Base-by-base conservation (phyloP, 306 rosid species). In the Hylodesmum podocarpum region DNA sequence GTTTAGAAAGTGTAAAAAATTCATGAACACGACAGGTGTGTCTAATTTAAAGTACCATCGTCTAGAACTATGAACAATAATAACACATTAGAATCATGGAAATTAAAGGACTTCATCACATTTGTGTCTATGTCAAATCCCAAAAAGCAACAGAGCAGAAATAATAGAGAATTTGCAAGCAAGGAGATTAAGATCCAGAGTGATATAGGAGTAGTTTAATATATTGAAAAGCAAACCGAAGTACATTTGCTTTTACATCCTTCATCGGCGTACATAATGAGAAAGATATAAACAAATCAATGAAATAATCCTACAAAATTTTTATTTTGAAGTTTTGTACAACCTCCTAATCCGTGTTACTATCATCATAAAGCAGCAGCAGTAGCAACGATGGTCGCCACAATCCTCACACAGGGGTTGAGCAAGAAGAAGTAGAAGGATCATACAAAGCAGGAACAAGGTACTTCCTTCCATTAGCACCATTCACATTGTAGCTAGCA, bases 391-490 rank as follows among this genome's bases (percentile, higher is more conserved):
- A 10, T 4, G 3, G 7, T 1, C 19, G 8, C 16, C 8, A 1
- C 0, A 36, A n/a, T 12, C 54, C 66, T 82, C 85, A 90, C 31
- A 88, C 90, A 3, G 86, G 73, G 9, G 96, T 84, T 3, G 91
- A 80, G 55, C 96, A 91, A 1, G 85, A 25, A 0, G 78, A 55
- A 5, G 88, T 85, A 6, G 76, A 61, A 12, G 96, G 96, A 72
- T 91, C 90, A 51, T 80, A 87, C 66, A 91, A 28, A 19, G 93
- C 94, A 16, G 93, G 93, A 49, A 91, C 84, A 79, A 91, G 66
- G 27, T 73, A 91, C 69, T 91, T 89, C 66, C 91, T 86, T 2
- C 88, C 90, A 72, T 86, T 84, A 15, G 14, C 70, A 6, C 96
- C 94, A 36, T 82, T 2, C 0, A 93, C 92, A 29, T 91, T 91